A percentile compares a stretch with the other conserved stretches of the same genome.
Conservation (phyloP, 805 yeast species). For the Komagataella phaffii region DNA sequence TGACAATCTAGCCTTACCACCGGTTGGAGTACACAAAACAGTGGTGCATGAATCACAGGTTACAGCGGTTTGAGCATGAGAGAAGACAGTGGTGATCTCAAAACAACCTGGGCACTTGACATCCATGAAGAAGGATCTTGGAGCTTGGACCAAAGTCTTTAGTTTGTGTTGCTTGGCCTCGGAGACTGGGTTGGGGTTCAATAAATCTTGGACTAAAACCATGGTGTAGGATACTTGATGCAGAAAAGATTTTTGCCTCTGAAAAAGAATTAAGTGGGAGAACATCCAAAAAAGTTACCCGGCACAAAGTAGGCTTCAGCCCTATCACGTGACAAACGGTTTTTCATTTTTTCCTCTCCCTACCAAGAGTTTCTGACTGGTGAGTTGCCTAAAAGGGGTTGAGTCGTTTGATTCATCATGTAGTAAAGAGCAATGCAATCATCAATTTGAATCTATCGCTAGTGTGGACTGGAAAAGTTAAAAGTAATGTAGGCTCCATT, state of each 20-base stretch:
- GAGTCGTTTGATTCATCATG: not conserved
- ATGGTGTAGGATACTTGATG: constrained; percentile 7
- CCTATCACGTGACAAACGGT: not conserved
- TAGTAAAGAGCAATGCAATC: no score
- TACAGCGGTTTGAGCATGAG: constrained; percentile 99
- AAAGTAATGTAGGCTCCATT: not conserved
- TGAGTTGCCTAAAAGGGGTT: not conserved
- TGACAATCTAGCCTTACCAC: constrained; percentile 99
- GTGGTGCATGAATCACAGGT: constrained; percentile 98
- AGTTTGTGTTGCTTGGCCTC: constrained; percentile 96
- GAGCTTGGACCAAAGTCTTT: constrained; percentile 93
- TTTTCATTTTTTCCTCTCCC: not conserved
- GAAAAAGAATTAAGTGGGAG: not conserved
- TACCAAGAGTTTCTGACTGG: not conserved
- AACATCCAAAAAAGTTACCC: not conserved
- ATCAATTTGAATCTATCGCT: not conserved
- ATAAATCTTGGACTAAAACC: constrained; percentile 99
- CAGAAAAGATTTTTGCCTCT: not conserved
- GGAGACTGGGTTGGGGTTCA: constrained; percentile 94
- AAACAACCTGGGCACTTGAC: constrained; percentile 99
- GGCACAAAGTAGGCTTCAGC: not conserved
- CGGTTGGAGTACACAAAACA: constrained; percentile 97
- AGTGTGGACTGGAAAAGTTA: not conserved
- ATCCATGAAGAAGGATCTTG: constrained; percentile 99
- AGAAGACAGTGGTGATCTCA: constrained; percentile 97